Conservation (phyloP, 805 yeast genomes). For the Candida stauntonica region DNA sequence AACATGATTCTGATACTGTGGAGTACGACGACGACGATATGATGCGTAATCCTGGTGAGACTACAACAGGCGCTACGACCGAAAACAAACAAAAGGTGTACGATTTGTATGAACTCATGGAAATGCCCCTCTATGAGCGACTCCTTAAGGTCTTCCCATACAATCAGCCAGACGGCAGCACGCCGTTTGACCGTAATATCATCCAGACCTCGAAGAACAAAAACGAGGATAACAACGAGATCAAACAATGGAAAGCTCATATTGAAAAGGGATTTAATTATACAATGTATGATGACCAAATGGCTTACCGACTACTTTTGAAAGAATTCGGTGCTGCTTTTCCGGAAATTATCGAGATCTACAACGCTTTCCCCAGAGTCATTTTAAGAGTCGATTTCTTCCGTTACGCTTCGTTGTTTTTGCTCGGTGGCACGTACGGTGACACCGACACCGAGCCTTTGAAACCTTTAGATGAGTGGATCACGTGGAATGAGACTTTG, state of each 20-base stretch:
- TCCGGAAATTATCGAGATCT: slow-evolving; percentile 53
- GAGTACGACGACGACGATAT: too few relatives aligned
- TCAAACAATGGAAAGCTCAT: slow-evolving; percentile 9
- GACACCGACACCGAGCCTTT: slow-evolving; percentile 51
- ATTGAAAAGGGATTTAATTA: slow-evolving; percentile 14
- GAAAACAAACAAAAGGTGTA: too few relatives aligned
- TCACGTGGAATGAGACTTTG: slow-evolving; percentile 31
- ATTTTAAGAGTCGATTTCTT: slow-evolving; percentile 52
- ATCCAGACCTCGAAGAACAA: slow-evolving; percentile 40
- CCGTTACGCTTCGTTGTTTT: slow-evolving; percentile 46
- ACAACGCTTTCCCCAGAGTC: slow-evolving; percentile 46
- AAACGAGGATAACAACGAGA: slow-evolving; percentile 31
- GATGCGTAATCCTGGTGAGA: too few relatives aligned
- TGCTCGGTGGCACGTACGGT: slow-evolving; percentile 58
- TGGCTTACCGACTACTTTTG: slow-evolving; percentile 34
- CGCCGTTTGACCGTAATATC: slow-evolving; percentile 24
- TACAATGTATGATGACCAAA: slow-evolving; percentile 32
- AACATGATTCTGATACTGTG: too few relatives aligned
- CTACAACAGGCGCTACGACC: too few relatives aligned
- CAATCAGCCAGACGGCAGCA: slow-evolving; percentile 2
- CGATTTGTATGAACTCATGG: slow-evolving; percentile 2
- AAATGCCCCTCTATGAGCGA: slow-evolving; percentile 15
- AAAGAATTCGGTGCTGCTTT: slow-evolving; percentile 33
- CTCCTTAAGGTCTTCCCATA: slow-evolving; percentile 15
- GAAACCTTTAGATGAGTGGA: slow-evolving; percentile 57